These are phyloP conservation scores for Halophytophthora batemanensis DNA, from an alignment of 352 stramenopile genomes.

Conservation along the genomic window DNA sequence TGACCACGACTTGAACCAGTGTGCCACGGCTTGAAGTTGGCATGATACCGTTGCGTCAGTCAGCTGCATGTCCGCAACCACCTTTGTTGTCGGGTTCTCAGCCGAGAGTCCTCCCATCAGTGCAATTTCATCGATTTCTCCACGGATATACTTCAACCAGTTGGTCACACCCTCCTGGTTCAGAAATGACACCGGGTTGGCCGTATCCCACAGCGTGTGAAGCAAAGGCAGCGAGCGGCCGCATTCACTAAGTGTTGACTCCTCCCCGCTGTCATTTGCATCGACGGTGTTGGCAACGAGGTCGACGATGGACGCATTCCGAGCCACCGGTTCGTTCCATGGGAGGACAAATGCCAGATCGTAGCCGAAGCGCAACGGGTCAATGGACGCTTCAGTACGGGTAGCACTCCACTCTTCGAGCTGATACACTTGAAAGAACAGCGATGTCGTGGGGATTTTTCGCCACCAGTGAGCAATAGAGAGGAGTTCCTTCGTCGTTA, in stretches of 20 bases:
- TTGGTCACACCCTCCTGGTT: constrained; percentile 21
- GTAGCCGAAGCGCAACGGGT: constrained; percentile 47
- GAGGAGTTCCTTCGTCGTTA: constrained; percentile 27
- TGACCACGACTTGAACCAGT: constrained; percentile 58
- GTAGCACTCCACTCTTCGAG: constrained; percentile 29
- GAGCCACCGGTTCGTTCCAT: constrained; percentile 13
- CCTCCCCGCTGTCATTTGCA: neutral
- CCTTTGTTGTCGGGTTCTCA: constrained; percentile 9
- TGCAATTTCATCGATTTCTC: constrained; percentile 15
- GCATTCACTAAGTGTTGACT: constrained; percentile 24
- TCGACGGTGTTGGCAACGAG: constrained; percentile 37
- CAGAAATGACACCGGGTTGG: constrained; percentile 35
- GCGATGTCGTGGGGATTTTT: constrained; percentile 24
- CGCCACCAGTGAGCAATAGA: constrained; percentile 43
- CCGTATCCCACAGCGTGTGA: constrained; percentile 37
- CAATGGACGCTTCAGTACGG: constrained; percentile 7
- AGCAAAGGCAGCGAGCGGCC: constrained; percentile 28
- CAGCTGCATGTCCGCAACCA: constrained; percentile 18
- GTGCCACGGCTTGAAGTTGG: constrained; percentile 30
- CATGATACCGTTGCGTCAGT: constrained; percentile 25
- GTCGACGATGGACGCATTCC: constrained; percentile 21
- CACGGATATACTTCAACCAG: constrained; percentile 27
- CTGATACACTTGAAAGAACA: constrained; percentile 51
- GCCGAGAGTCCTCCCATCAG: constrained; percentile 4
- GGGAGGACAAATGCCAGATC: constrained; percentile 41